Evolutionary conservation across 2,329 filamentous ascomycete genomes (phyloP), one percentile per base, ranked within the genome.

Genomic region (Fusarium sp.): DNA sequence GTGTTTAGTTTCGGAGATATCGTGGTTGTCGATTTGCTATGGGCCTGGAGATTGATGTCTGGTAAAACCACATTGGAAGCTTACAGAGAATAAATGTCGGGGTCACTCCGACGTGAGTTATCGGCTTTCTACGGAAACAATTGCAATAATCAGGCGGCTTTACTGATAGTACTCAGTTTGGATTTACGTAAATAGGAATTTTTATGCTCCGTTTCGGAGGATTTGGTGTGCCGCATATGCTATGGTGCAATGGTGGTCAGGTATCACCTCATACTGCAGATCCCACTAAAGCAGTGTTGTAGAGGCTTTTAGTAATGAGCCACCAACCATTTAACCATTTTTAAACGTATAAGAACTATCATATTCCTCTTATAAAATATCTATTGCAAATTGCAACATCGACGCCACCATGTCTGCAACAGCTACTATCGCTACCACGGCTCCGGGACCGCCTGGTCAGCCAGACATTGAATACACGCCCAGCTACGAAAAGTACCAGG

Each of bases 1-100:
- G 88, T 92, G 0, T 92, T 92, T 65, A 90, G 86, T 40, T 91
- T 92, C 67, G 79, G 88, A 5, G 83, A 84, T 45, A 79, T 91
- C n/a, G 4, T 86, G 0, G 44, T 86, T 5, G 81, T 89, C 0
- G 82, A 86, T 69, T 74, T 57, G 0, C 18, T 86, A 0, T 91
- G 88, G 88, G 81, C 77, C 1, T 85, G 85, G 83, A 80, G 76
- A 15, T 65, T 90, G 68, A 66, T 78, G 49, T 81, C 72, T 18
- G 85, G 86, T 0, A 82, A 74, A 66, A 80, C 82, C 65, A 76
- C 73, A 45, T 63, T 86, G 11, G 82, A 82, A 52, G 26, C 53
- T 2, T 81, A 82, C 17, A 68, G 74, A 14, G 72, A 71, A 14
- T 68, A 28, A 36, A 2, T 6, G 13, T 14, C 15, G 5, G 14